Evolutionary conservation across 2,329 filamentous ascomycete genomes (phyloP), one percentile per base, ranked within the genome.

Genomic region (Colletotrichum brevisporum): DNA sequence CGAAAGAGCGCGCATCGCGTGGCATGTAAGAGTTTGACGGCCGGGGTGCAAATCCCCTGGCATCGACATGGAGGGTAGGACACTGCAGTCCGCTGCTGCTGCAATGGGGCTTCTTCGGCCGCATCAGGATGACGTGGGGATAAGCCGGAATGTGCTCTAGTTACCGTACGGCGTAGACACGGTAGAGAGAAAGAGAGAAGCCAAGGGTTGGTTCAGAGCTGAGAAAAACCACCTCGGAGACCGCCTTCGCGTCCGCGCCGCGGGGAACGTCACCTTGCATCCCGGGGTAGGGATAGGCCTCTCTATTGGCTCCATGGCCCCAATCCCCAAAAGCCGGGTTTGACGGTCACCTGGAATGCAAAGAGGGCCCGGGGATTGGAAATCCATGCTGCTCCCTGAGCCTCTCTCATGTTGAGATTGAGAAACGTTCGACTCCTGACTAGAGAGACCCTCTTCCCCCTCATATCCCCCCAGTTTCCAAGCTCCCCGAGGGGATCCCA

Each of bases 181-280:
- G 21, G 43, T 13, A 51, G 36, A 26, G 12, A 31, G 27, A 21
- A 8, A 26, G 15, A 18, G 27, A 36, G n/a, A 2, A 16, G 13
- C 31, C 9, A 12, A 21, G 39, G 47, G 54, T 15, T 48, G 56
- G 18, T 47, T 48, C 39, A 62, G 31, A 61, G 13, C 8, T 12
- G 31, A 36, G 27, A 51, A 39, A 18, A 18, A 24, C 5, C 12
- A n/a, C 24, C 53, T 18, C 41, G 15, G 24, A 67, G 24, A 51
- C 27, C n/a, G 13, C 56, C 41, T 43, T 59, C 56, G 56, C 27
- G 26, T 43, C 26, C 54, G 48, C 53, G 59, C 53, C 54, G 48
- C 66, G 66, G 66, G 65, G 62, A 61, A 61, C 67, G 67, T 69
- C 62, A 69, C 62, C 62, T 55, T 69, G 55, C 67, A 60, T 61